phyloP scores from a whole-genome alignment of 1,284 basidiomycete genomes.

The Ustilago bromivora region DNA sequence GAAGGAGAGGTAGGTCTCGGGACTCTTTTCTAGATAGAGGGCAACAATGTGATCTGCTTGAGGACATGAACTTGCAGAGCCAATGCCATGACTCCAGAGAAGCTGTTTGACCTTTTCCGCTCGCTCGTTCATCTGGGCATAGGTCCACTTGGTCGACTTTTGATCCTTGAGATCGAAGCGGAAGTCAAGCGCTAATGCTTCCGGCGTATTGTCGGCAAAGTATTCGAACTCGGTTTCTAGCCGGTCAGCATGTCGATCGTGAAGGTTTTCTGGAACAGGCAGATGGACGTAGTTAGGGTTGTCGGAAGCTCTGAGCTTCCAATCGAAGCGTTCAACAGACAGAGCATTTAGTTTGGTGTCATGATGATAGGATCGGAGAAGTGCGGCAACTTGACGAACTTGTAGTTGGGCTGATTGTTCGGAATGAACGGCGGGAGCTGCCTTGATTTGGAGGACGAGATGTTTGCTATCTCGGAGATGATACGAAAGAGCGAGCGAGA shows the following conservation, averaged over 20 bases:
- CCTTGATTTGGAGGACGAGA: constrained; percentile 39
- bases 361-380: constrained; percentile 39
- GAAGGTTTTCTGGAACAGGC: constrained; percentile 34
- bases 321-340: constrained; percentile 39
- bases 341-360: constrained; percentile 39
- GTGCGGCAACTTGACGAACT: constrained; percentile 46
- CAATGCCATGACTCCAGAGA: constrained; percentile 50
- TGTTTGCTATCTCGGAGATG: constrained; percentile 1
- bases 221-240: constrained; percentile 58
- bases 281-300: constrained; percentile 44
- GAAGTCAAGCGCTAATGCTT: constrained; percentile 58
- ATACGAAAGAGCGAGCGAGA: constrained; percentile 41
- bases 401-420: constrained; percentile 49
- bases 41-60: constrained; percentile 59
- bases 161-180: constrained; percentile 49
- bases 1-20: constrained; percentile 63
- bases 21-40: constrained; percentile 63
- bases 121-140: constrained; percentile 56
- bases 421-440: constrained; percentile 50
- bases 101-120: constrained; percentile 54
- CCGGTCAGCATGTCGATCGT: constrained; percentile 37
- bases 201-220: constrained; percentile 43
- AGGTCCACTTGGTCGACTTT: constrained; percentile 48
- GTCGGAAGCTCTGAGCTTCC: constrained; percentile 49
- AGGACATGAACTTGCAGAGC: constrained; percentile 35